Conservation (phyloP, 345 rosid genomes). For the Trapa incisa region DNA sequence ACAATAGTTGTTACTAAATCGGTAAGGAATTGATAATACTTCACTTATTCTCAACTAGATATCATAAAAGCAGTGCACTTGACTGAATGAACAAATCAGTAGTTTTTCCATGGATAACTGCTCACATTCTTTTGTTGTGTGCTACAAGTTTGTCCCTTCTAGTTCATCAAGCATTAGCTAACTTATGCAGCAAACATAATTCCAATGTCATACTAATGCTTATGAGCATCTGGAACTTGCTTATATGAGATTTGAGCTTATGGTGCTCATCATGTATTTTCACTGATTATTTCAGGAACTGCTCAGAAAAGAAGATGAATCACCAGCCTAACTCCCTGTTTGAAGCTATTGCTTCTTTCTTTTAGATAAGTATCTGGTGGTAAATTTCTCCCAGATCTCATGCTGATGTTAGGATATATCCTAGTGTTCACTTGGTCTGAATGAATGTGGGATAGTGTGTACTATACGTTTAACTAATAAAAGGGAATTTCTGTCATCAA, state of each 20-base stretch:
- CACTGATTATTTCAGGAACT: slow-evolving; percentile 24
- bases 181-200: neutral
- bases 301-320: slow-evolving; percentile 29
- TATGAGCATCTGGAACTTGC: neutral
- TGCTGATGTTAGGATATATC: neutral
- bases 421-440: neutral
- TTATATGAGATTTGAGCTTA: neutral
- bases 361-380: neutral
- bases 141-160: no score
- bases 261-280: neutral
- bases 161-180: neutral
- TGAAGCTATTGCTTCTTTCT: neutral
- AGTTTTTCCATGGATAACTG: no score
- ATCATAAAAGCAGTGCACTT: neutral
- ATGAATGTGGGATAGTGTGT: neutral
- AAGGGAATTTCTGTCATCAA: neutral
- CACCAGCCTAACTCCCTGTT: slow-evolving; percentile 17
- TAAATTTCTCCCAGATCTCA: neutral
- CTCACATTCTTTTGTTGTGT: no score
- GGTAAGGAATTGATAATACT: slow-evolving; percentile 24
- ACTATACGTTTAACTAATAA: neutral
- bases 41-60: neutral
- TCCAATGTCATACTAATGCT: neutral
- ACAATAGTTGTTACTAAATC: slow-evolving; percentile 44
- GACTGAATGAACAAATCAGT: no score